Conservation (phyloP, 108 stramenopile genomes). For the Mediolabrus comicus region DNA sequence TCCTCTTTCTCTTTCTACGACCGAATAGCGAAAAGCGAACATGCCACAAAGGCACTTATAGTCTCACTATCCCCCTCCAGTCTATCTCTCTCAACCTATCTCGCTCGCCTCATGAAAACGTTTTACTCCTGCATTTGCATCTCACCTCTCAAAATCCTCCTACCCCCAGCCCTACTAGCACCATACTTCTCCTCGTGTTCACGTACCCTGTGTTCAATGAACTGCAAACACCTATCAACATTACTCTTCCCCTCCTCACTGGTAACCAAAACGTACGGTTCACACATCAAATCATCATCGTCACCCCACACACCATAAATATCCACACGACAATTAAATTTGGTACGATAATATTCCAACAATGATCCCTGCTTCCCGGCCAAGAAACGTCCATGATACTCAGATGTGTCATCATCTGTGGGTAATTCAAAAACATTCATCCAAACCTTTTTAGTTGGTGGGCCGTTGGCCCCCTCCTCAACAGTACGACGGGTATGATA, state of each 20-base stretch:
- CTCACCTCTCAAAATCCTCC: slow-evolving; percentile 16
- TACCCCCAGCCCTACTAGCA: slow-evolving; percentile 6
- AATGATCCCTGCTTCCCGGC: slow-evolving; percentile 20
- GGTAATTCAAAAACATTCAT: slow-evolving; percentile 44
- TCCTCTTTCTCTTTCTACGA: not conserved
- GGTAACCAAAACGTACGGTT: slow-evolving; percentile 35
- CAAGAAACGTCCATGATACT: slow-evolving; percentile 37
- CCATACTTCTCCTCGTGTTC: slow-evolving; percentile 33
- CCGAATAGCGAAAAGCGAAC: not conserved
- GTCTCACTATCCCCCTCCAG: not conserved
- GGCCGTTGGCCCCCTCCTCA: not conserved
- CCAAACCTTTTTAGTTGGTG: slow-evolving; percentile 35
- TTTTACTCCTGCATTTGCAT: not conserved
- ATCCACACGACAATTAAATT: slow-evolving; percentile 36
- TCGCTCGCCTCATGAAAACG: too few relatives aligned
- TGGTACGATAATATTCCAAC: slow-evolving; percentile 19
- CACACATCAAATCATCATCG: slow-evolving; percentile 10
- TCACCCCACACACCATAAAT: slow-evolving; percentile 36
- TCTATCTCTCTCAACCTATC: not conserved
- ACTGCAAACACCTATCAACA: slow-evolving; percentile 40
- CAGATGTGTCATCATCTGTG: slow-evolving; percentile 18
- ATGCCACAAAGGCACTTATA: not conserved
- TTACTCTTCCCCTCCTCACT: slow-evolving; percentile 24
- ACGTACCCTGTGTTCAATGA: slow-evolving; percentile 34
- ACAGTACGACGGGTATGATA: not conserved